These are phyloP conservation scores for Saturnispora besseyi DNA, from an alignment of 805 yeast species.

Conservation along the genomic window DNA sequence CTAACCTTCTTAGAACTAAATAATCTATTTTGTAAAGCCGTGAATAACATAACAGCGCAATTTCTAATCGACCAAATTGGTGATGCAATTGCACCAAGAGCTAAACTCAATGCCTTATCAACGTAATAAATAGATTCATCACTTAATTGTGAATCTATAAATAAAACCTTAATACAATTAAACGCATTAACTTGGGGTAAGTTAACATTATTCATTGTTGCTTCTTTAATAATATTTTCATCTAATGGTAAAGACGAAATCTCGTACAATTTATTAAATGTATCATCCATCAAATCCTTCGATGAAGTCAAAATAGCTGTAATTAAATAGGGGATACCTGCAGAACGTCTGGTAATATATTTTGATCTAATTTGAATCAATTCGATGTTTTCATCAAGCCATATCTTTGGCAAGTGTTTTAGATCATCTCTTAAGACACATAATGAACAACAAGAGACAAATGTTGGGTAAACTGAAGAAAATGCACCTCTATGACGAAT, in stretches of 20 bases:
- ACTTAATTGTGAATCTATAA: slow-evolving; percentile 62
- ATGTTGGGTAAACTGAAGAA: slow-evolving; percentile 78
- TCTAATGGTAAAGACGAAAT: slow-evolving; percentile 47
- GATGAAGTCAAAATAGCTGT: slow-evolving; percentile 60
- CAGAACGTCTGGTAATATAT: slow-evolving; percentile 79
- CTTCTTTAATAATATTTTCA: slow-evolving; percentile 18
- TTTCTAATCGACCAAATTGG: slow-evolving; percentile 80
- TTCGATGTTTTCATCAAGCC: slow-evolving; percentile 52
- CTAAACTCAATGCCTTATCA: slow-evolving; percentile 48
- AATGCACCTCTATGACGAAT: slow-evolving; percentile 91
- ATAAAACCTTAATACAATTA: slow-evolving; percentile 69
- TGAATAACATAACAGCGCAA: slow-evolving; percentile 88
- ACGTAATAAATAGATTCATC: slow-evolving; percentile 41
- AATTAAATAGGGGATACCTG: slow-evolving; percentile 78
- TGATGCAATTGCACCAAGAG: slow-evolving; percentile 56
- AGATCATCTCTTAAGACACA: slow-evolving; percentile 34
- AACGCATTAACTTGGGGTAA: slow-evolving; percentile 92
- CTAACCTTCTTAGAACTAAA: slow-evolving; percentile 51
- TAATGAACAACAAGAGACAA: slow-evolving; percentile 53
- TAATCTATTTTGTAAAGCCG: slow-evolving; percentile 70
- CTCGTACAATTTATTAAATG: slow-evolving; percentile 43
- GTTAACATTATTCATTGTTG: slow-evolving; percentile 42
- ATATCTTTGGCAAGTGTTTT: slow-evolving; percentile 34
- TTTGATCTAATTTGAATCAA: slow-evolving; percentile 43
- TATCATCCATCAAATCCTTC: slow-evolving; percentile 34